Percentiles rank a stretch among this genome's conserved stretches.
These are phyloP conservation scores for Pleomassaria siparia DNA, from an alignment of 2,329 filamentous ascomycete species.

Conservation along the genomic window DNA sequence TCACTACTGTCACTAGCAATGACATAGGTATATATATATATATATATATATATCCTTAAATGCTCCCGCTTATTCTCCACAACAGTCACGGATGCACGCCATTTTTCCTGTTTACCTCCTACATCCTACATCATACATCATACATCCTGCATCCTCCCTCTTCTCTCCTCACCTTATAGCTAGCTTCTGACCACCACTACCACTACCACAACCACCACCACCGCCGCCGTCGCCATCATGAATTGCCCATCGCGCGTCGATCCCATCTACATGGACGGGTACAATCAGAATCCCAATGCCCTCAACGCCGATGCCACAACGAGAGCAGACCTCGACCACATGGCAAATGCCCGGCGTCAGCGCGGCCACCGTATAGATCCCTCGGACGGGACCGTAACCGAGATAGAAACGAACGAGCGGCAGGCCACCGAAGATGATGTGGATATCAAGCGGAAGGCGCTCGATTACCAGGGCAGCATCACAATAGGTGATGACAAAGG, in stretches of 20 bases:
- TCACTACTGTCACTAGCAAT: too few relatives aligned
- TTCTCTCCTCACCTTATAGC: neutral
- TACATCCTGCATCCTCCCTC: neutral
- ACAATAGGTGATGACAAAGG: conserved; percentile 5
- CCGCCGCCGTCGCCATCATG: conserved; percentile 46
- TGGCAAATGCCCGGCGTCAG: conserved; percentile 59
- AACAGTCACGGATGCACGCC: neutral
- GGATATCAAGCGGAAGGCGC: conserved; percentile 5
- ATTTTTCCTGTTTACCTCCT: too few relatives aligned
- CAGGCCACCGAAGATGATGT: conserved; percentile 7
- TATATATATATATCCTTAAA: too few relatives aligned
- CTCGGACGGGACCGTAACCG: conserved; percentile 7
- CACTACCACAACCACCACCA: neutral
- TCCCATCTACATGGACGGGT: conserved; percentile 52
- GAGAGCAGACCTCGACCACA: conserved; percentile 61
- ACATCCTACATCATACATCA: conserved; percentile 1
- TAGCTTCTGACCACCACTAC: neutral
- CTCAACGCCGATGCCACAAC: conserved; percentile 64
- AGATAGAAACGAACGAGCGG: conserved; percentile 13
- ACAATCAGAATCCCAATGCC: conserved; percentile 63
- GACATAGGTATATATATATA: too few relatives aligned
- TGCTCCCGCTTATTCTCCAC: neutral
- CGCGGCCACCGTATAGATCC: conserved; percentile 42
- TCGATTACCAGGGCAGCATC: conserved; percentile 10
- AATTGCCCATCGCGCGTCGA: conserved; percentile 67